Evolutionary conservation across 1,284 basidiomycete species (phyloP), one percentile per base, ranked within the genome.

Genomic region (Meripilus lineatus): DNA sequence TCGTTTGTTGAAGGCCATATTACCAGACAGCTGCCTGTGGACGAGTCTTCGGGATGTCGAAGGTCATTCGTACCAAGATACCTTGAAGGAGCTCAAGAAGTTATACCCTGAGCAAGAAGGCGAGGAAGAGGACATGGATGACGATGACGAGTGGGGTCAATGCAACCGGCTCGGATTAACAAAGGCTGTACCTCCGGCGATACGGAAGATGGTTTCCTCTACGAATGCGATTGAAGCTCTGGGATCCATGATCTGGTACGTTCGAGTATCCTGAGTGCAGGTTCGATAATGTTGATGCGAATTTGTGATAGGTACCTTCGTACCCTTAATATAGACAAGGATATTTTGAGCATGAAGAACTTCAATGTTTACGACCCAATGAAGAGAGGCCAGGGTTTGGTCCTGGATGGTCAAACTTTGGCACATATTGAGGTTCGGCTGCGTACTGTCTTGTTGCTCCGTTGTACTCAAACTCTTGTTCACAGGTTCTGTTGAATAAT

Each of bases 351-450:
- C 46, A 93, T 94, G 81, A 87, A 82, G 66, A 96, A 96, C 61
- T 97, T 97, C 74, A 94, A 96, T 58, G 74, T 96, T 34, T 96
- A 96, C 59, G 93, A 97, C 64, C 93, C 94, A 0, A 90, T 96
- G 78, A 85, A 85, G 58, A 75, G 78, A 50, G 92, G 91, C 17
- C 75, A 85, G 58, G 89, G 84, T 18, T 68, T 98, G 36, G 75
- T 89, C 1, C 73, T 98, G 22, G 93, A 98, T 62, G 94, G 94
- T 2, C 92, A 96, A 60, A 94, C 92, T 0, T 70, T 98, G 38
- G 88, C 89, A 13, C 94, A 98, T 63, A 75, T 98, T 53, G 94
- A 97, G 71, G 90, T 88, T 46, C 37, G 59, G 49, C 49, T 30
- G n/a, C n/a, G 8, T 33, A 15, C 6, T 25, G 18, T 10, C 26